phyloP scores from a whole-genome alignment of 495 filamentous ascomycete species.

The Annulohypoxylon nitens region DNA sequence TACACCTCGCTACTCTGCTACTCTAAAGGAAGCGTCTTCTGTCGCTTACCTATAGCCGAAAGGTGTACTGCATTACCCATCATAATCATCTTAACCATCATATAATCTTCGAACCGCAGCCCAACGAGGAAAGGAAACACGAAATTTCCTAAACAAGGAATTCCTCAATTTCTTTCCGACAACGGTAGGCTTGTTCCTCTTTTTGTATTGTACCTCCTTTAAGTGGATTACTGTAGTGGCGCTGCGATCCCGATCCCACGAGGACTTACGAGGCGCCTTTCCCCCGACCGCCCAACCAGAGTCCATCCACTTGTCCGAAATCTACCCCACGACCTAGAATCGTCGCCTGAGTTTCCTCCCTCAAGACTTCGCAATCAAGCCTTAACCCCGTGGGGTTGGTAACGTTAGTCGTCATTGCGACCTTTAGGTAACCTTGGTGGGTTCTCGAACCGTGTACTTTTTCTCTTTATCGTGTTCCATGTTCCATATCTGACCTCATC shows the following conservation, averaged over 20 bases:
- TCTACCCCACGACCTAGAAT: constrained; percentile 49
- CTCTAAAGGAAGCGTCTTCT: constrained; percentile 33
- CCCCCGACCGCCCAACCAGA: constrained; percentile 55
- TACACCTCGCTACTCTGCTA: constrained; percentile 39
- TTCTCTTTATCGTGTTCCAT: constrained; percentile 11
- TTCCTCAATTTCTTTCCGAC: constrained; percentile 29
- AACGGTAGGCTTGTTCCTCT: constrained; percentile 25
- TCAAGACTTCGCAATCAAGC: constrained; percentile 33
- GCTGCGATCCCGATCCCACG: constrained; percentile 32
- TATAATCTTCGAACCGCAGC: constrained; percentile 12
- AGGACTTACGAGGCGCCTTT: constrained; percentile 41
- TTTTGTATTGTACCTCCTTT: constrained; percentile 1
- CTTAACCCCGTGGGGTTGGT: constrained; percentile 45
- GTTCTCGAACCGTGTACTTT: constrained; percentile 34
- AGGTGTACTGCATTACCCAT: constrained; percentile 9
- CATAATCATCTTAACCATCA: neutral
- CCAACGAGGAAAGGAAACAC: constrained; percentile 16
- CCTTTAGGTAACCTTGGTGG: constrained; percentile 28
- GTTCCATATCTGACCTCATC: constrained; percentile 36
- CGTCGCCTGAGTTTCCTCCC: constrained; percentile 30
- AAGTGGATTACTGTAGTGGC: constrained; percentile 26
- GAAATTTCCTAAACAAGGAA: constrained; percentile 7
- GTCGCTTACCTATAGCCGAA: constrained; percentile 28
- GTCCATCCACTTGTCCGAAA: constrained; percentile 59
- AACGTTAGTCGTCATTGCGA: constrained; percentile 37